Percentiles rank a stretch among this genome's conserved stretches.
Evolutionary conservation across 345 rosid genomes (phyloP).

Genomic region (Boechera divaricarpa): DNA sequence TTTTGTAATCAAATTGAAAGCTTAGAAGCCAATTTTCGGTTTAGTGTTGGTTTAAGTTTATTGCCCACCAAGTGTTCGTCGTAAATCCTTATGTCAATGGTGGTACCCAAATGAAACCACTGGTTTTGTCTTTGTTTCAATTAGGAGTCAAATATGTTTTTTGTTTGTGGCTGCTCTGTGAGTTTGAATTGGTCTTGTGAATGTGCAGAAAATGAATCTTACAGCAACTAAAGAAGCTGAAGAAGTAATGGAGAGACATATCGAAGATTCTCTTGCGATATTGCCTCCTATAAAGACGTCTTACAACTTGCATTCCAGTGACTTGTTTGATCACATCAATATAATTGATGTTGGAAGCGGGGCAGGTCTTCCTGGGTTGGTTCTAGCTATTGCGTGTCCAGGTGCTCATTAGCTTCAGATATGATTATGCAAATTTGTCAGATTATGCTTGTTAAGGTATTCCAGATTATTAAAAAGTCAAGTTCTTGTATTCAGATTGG

Average conservation of each 20-base stretch:
- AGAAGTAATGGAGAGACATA: slow-evolving; percentile 81
- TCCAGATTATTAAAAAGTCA: slow-evolving; percentile 1
- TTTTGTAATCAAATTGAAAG: background rate
- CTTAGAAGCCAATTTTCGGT: background rate
- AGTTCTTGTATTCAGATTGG: slow-evolving; percentile 59
- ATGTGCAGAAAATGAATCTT: slow-evolving; percentile 78
- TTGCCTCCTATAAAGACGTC: slow-evolving; percentile 61
- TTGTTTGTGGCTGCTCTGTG: background rate
- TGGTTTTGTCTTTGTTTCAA: background rate
- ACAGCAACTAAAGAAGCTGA: slow-evolving; percentile 73
- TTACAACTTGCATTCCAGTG: slow-evolving; percentile 50
- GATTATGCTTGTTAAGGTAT: background rate
- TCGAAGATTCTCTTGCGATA: slow-evolving; percentile 86
- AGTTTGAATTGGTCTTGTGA: background rate
- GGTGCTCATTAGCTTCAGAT: slow-evolving; percentile 45
- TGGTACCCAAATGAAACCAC: background rate
- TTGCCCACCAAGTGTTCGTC: slow-evolving; percentile 13
- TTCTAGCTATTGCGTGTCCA: slow-evolving; percentile 83
- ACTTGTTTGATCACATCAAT: slow-evolving; percentile 48
- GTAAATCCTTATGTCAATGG: background rate
- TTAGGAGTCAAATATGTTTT: background rate
- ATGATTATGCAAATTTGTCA: background rate
- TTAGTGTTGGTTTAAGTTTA: background rate
- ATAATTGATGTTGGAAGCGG: slow-evolving; percentile 91
- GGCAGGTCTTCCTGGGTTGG: slow-evolving; percentile 87